phyloP scores from a whole-genome alignment of 768 basidiomycete species.

The Agrocybe pediades region DNA sequence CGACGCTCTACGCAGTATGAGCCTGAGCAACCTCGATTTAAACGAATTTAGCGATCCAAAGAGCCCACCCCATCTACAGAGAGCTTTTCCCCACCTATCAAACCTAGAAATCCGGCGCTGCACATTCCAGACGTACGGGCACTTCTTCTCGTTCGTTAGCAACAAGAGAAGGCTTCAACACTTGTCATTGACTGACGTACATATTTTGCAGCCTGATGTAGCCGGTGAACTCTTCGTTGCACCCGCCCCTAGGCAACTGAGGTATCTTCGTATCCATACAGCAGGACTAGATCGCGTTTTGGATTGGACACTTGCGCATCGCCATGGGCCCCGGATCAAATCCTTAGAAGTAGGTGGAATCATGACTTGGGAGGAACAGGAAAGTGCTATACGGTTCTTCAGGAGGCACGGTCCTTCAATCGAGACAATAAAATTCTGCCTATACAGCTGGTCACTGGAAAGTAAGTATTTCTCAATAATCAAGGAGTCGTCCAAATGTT shows the following conservation, averaged over 20 bases:
- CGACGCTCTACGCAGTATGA: not conserved
- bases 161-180: not conserved
- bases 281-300: not conserved
- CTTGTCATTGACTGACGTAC: not conserved
- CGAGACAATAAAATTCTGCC: not conserved
- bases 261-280: not conserved
- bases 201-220: not conserved
- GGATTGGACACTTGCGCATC: not conserved
- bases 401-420: not conserved
- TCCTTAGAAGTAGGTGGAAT: not conserved
- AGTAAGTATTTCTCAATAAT: not conserved
- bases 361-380: not conserved
- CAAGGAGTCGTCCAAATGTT: not conserved
- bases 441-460: not conserved
- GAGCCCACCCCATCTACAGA: not conserved
- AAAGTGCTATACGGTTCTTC: not conserved
- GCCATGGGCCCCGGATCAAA: not conserved
- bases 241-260: not conserved
- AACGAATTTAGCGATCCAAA: not conserved
- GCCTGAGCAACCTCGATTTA: not conserved
- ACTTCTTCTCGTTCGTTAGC: not conserved
- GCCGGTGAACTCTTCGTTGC: not conserved
- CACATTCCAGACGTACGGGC: not conserved
- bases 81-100: not conserved
- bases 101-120: not conserved